Base-by-base conservation (phyloP, 441 rosid genomes). In the Corymbia calophylla region DNA sequence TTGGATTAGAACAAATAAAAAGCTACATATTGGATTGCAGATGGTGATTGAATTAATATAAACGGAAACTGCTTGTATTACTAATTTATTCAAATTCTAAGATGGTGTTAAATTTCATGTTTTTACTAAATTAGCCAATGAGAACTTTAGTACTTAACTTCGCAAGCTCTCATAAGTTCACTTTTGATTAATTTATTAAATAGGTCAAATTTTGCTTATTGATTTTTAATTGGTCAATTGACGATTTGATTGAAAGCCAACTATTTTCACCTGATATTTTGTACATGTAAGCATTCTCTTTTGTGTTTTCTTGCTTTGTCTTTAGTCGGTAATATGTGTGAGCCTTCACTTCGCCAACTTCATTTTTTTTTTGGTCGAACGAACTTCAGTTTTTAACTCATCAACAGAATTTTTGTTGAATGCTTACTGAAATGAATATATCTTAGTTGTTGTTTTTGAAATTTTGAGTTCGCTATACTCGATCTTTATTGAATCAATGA, bases 281-380 rank as follows among this genome's bases (percentile, higher is more conserved):
- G 7, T 58, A 58, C n/a, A 58, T 58, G 25, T 11, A 58, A 58
- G 2, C n/a, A 11, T 25, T 58, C n/a, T 58, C 64, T 11, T 25
- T 25, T 0, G 2, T 25, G 64, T 25, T 58, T 58, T 25, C 64
- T 58, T 0, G 4, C 7, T 58, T 25, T 58, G n/a, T 35, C 39
- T 35, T 35, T 35, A 35, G 39, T 35, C 39, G 39, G 39, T 35
- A 35, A 35, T 3, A 35, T 35, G 3, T 35, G 39, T 35, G 39
- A 35, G 39, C 39, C 64, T 60, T 60, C 16, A 60, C 25, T 60
- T 60, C 66, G 1, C 31, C 66, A 60, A 0, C 66, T 60, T 60
- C n/a, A 10, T 10, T 2, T 11, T 27, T 49, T 25, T 60, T 60
- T 60, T 0, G 4, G 16, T 25, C 25, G 31, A 60, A 60, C 16